A percentile compares a stretch with the other conserved stretches of the same genome.
Conservation (phyloP, 441 rosid species). For the Corymbia citriodora region DNA sequence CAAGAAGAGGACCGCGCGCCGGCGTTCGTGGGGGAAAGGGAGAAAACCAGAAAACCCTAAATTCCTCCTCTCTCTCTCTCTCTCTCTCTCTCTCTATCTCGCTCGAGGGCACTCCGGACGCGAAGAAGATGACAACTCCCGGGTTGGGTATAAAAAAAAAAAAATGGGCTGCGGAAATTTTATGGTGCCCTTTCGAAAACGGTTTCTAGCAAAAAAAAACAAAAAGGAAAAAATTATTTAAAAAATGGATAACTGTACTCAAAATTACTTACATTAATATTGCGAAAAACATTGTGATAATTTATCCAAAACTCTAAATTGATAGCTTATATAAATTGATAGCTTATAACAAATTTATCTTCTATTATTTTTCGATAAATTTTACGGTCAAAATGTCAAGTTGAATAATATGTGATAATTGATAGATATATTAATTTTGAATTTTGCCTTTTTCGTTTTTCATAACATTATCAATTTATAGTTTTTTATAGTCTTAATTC, state of each 20-base stretch:
- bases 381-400: accelerated
- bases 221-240: neutral
- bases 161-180: neutral
- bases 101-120: neutral
- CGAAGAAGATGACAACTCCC: neutral
- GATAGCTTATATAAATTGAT: too few species aligned
- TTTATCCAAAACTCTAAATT: accelerated
- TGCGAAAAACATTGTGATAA: neutral
- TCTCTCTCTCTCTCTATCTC: neutral
- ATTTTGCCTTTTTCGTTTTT: accelerated
- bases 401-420: accelerated
- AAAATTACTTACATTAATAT: too few species aligned
- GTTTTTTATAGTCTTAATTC: too few species aligned
- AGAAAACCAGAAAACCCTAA: neutral
- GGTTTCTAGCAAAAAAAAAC: neutral
- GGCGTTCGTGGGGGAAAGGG: too few species aligned
- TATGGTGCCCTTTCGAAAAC: neutral
- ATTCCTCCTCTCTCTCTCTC: neutral
- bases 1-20: neutral
- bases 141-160: too few species aligned
- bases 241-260: neutral
- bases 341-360: too few species aligned
- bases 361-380: too few species aligned
- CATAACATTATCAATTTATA: accelerated
- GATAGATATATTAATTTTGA: too few species aligned